Evolutionary conservation across 2,329 filamentous ascomycete genomes (phyloP), one percentile per base, ranked within the genome.

Genomic region (Cryphonectria nitschkei): DNA sequence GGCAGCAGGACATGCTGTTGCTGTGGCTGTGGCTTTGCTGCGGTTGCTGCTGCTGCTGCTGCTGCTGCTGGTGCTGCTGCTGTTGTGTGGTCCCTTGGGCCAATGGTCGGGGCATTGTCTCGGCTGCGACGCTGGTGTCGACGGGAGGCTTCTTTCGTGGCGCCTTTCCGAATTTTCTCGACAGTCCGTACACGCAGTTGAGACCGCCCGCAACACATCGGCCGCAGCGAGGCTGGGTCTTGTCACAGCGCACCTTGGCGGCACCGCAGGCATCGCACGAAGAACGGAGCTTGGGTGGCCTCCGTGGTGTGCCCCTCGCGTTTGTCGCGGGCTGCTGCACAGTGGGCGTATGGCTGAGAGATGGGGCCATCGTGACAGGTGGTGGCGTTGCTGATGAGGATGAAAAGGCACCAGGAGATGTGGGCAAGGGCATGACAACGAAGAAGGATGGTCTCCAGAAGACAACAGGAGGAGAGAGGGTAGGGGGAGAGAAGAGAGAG

Each of bases 221-320:
- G 37, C 71, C 71, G 63, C 71, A 72, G n/a, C 66, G 68, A 5
- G 68, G 71, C 26, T 72, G 71, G 14, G 68, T 72, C 71, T 72
- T 72, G 71, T 72, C 71, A 29, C 71, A 72, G 46, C 71, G 71
- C 32, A 72, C 71, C 66, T 72, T 72, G 37, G 71, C 71, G 46
- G 71, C 71, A n/a, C 71, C 71, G 22, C 71, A 72, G n/a, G 71
- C 71, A 70, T 72, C 71, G 46, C 71, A 72, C 9, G 71, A 70
- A n/a, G 71, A 72, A 9, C 71, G 71, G n/a, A 72, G 71, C 68
- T 72, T 72, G 62, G 71, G 71, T 8, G 71, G 71, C n/a, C 71
- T 68, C 29, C 71, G 61, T 0, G 66, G 63, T 22, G 71, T 68
- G 13, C 68, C 68, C 22, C 68, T 68, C 7, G 68, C 68, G 46